Evolutionary conservation across 768 basidiomycete species (phyloP), one percentile per base, ranked within the genome.

Genomic region (Lanmaoa rubissima): DNA sequence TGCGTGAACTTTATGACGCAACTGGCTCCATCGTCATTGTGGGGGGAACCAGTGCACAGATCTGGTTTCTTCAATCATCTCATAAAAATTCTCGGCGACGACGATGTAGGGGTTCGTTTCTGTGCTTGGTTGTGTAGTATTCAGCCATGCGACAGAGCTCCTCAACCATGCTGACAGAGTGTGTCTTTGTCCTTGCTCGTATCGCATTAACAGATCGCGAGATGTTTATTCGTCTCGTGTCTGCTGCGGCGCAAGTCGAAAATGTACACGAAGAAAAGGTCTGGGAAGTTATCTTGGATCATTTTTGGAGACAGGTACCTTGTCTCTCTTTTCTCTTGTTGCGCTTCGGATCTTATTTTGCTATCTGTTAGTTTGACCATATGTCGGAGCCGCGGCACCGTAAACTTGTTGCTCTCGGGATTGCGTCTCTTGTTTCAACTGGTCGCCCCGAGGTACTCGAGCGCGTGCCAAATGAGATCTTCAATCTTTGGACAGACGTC

Each of bases 401-500:
- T 55, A 96, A 96, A 74, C 76, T 96, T 54, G 75, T 83, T 26
- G 91, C 92, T 12, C 87, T 96, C 78, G 92, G 88, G 2, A 82
- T 91, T 43, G 90, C 90, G 3, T 76, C 81, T 43, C 79, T 95
- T 4, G 84, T 91, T 36, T 82, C 90, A 0, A 92, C 91, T 0
- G 90, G 83, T 13, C 81, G 83, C 21, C 79, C 79, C 0, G 87
- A 91, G 63, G 85, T 93, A 12, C 81, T 96, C 11, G 76, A 81
- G 32, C 81, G 89, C 19, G 73, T 96, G 26, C 79, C 83, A 14
- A 80, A 78, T 4, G 93, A 94, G 62, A 83, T 92, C 26, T 90
- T 91, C 70, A 89, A 91, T 64, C 73, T 94, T 31, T 96, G 93
- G 93, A 74, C 88, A 39, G 93, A 94, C 59, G 93, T 94, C 6